These are phyloP conservation scores for Exidia glandulosa DNA, from an alignment of 768 basidiomycete species.

Conservation along the genomic window DNA sequence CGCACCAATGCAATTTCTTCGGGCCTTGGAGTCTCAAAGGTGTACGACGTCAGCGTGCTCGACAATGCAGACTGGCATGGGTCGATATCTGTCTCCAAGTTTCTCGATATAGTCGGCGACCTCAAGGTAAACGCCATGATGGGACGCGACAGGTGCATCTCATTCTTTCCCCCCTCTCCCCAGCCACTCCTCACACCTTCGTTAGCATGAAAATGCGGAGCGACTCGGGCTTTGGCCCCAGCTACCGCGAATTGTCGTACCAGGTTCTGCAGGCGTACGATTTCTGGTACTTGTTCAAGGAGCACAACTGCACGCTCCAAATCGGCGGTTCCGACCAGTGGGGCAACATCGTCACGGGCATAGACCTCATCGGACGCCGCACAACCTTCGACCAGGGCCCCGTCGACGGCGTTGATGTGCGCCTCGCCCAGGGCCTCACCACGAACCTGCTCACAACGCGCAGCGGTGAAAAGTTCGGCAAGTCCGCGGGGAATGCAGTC, in stretches of 20 bases:
- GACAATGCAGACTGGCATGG: conserved; percentile 76
- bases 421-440: conserved; percentile 75
- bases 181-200: conserved; percentile 1
- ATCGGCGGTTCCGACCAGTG: conserved; percentile 97
- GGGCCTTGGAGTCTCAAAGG: background rate
- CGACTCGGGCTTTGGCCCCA: conserved; percentile 71
- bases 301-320: conserved; percentile 68
- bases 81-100: conserved; percentile 64
- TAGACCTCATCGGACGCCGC: conserved; percentile 71
- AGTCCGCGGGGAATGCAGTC: conserved; percentile 90
- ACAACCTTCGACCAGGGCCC: background rate
- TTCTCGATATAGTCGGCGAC: conserved; percentile 71
- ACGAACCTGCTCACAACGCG: conserved; percentile 89
- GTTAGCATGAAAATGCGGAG: conserved; percentile 74
- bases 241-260: conserved; percentile 98
- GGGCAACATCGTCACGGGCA: conserved; percentile 92
- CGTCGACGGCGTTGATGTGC: background rate
- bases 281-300: conserved; percentile 64
- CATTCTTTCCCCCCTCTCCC: background rate
- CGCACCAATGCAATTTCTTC: too few species aligned
- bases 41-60: conserved; percentile 29
- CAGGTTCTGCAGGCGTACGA: conserved; percentile 96
- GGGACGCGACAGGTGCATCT: conserved; percentile 68
- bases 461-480: conserved; percentile 91
- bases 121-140: conserved; percentile 85